Conservation (phyloP, 2,329 filamentous ascomycete species). For the Phyllosticta citrichinensis region DNA sequence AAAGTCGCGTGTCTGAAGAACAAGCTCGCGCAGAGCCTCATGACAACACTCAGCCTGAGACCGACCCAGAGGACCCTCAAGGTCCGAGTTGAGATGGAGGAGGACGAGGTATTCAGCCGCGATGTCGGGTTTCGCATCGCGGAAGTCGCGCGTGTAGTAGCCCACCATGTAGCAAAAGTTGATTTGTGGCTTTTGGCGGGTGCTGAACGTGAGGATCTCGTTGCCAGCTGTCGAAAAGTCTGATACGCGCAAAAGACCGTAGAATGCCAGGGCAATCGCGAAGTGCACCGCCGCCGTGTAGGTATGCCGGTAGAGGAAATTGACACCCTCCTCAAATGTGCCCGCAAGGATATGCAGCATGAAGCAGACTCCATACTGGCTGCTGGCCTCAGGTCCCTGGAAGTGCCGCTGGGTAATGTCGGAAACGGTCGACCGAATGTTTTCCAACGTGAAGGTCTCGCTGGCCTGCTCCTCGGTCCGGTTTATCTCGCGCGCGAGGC, state of each 20-base stretch:
- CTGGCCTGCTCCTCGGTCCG: slow-evolving; percentile 52
- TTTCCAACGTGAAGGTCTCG: slow-evolving; percentile 52
- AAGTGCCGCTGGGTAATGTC: slow-evolving; percentile 92
- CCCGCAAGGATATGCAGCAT: slow-evolving; percentile 83
- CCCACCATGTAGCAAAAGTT: slow-evolving; percentile 92
- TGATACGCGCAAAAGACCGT: slow-evolving; percentile 78
- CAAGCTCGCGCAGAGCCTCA: slow-evolving; percentile 83
- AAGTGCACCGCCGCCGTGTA: slow-evolving; percentile 95
- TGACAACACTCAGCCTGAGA: slow-evolving; percentile 78
- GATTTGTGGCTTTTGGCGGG: slow-evolving; percentile 65
- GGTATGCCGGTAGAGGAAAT: slow-evolving; percentile 83
- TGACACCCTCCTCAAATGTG: slow-evolving; percentile 87
- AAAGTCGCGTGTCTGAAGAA: slow-evolving; percentile 94
- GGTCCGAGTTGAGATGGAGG: slow-evolving; percentile 83
- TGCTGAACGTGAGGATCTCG: slow-evolving; percentile 61
- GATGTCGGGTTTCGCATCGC: slow-evolving; percentile 75
- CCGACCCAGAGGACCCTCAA: slow-evolving; percentile 61
- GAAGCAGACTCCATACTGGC: slow-evolving; percentile 83
- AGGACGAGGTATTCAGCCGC: slow-evolving; percentile 89
- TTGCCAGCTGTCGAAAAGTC: slow-evolving; percentile 57
- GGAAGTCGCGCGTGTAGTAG: slow-evolving; percentile 93
- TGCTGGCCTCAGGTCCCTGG: slow-evolving; percentile 64
- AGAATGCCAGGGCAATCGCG: slow-evolving; percentile 78
- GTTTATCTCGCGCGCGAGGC: slow-evolving; percentile 51
- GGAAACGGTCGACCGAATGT: slow-evolving; percentile 68